Evolutionary conservation across 768 basidiomycete genomes (phyloP).

Genomic region (Paxillus rubicundulus): DNA sequence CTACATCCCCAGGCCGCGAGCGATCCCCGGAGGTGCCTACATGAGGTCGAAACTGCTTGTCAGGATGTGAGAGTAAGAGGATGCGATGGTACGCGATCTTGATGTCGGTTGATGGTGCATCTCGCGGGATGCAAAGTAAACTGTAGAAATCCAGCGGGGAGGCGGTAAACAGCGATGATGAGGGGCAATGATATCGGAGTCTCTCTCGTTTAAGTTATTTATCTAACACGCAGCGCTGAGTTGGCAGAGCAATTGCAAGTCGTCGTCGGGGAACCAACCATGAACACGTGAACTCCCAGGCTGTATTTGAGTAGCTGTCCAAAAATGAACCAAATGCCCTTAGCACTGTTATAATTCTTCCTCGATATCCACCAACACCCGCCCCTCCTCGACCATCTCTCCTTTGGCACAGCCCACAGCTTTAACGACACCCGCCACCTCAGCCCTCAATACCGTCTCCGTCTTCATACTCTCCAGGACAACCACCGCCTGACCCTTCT

Average conservation of each 20-base stretch:
- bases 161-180: not conserved
- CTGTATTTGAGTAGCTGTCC: too few relatives aligned
- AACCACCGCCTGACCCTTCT: slow-evolving; percentile 77
- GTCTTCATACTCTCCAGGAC: slow-evolving; percentile 98
- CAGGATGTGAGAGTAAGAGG: slow-evolving; percentile 65
- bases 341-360: too few relatives aligned
- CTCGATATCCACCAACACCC: slow-evolving; percentile 71
- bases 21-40: slow-evolving; percentile 30
- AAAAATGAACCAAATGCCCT: too few relatives aligned
- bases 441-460: slow-evolving; percentile 81
- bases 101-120: slow-evolving; percentile 53
- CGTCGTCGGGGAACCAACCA: too few relatives aligned
- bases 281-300: too few relatives aligned
- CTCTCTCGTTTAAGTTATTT: not conserved
- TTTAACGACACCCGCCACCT: slow-evolving; percentile 64
- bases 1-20: slow-evolving; percentile 18
- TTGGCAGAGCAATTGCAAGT: not conserved
- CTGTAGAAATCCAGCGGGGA: slow-evolving; percentile 51
- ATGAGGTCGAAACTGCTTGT: slow-evolving; percentile 38
- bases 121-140: slow-evolving; percentile 49
- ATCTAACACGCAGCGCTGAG: not conserved
- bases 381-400: slow-evolving; percentile 89
- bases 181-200: not conserved
- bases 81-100: slow-evolving; percentile 70
- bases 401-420: slow-evolving; percentile 77